Percentiles rank a stretch among this genome's conserved stretches.
Conservation (phyloP, 2,329 filamentous ascomycete species). For the Fusarium marasasianum region DNA sequence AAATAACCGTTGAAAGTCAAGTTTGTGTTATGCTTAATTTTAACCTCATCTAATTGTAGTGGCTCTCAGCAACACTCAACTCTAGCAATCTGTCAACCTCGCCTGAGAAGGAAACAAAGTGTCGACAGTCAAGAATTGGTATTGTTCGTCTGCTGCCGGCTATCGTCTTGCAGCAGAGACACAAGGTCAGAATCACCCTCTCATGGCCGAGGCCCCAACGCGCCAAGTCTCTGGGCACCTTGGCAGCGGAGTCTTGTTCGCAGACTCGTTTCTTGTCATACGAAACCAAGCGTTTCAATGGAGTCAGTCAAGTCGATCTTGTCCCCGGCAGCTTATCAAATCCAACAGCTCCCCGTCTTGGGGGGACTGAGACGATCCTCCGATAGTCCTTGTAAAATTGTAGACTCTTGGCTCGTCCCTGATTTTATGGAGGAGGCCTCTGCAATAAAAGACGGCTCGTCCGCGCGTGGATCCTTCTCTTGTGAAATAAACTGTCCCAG, state of each 20-base stretch:
- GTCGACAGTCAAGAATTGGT: background rate
- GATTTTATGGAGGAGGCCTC: background rate
- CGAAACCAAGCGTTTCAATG: slow-evolving; percentile 18
- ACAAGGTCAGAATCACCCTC: slow-evolving; percentile 15
- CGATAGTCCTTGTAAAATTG: background rate
- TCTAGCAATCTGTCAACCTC: background rate
- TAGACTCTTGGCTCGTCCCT: slow-evolving; percentile 13
- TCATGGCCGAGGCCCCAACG: background rate
- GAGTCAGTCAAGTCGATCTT: slow-evolving; percentile 33
- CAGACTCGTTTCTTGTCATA: slow-evolving; percentile 14
- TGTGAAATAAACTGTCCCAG: background rate
- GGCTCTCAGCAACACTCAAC: background rate
- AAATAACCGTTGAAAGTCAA: slow-evolving; percentile 7
- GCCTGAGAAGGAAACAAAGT: background rate
- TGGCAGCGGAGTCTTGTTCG: slow-evolving; percentile 32
- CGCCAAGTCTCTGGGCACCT: slow-evolving; percentile 36
- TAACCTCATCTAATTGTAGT: background rate
- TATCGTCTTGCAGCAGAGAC: slow-evolving; percentile 4
- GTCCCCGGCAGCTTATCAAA: background rate
- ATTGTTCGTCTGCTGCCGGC: background rate
- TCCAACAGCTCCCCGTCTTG: background rate
- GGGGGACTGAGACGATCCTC: background rate
- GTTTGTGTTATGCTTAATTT: slow-evolving; percentile 31
- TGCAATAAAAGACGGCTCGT: slow-evolving; percentile 28
- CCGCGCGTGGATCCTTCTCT: background rate